A percentile compares a stretch with the other conserved stretches of the same genome.
Conservation (phyloP, 495 filamentous ascomycete genomes). For the Massariosphaeria phaeospora region DNA sequence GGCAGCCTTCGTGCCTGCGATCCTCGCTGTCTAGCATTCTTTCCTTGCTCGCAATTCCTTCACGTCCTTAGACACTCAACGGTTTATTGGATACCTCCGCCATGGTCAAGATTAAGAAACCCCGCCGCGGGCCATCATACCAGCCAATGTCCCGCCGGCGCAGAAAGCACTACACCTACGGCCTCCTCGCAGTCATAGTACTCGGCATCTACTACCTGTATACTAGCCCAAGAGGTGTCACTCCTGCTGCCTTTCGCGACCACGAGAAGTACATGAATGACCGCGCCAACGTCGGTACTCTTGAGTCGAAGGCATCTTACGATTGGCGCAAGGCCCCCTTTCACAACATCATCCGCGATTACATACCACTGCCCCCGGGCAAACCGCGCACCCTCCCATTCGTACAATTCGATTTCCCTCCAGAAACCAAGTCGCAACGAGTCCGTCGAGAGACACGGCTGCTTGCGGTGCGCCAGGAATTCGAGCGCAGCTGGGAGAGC, state of each 20-base stretch:
- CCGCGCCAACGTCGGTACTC: slow-evolving; percentile 1
- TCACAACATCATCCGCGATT: slow-evolving; percentile 7
- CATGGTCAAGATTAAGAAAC: slow-evolving; percentile 1
- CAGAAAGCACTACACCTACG: not conserved
- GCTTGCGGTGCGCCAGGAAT: slow-evolving; percentile 61
- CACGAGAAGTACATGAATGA: slow-evolving; percentile 28
- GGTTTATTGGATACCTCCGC: not conserved
- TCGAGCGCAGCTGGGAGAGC: slow-evolving; percentile 66
- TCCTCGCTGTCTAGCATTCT: not conserved
- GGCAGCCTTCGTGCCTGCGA: not conserved
- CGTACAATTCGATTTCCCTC: slow-evolving; percentile 51
- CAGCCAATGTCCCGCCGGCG: slow-evolving; percentile 15
- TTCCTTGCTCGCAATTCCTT: not conserved
- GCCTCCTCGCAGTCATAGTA: not conserved
- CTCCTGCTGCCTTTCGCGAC: slow-evolving; percentile 11
- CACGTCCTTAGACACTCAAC: not conserved
- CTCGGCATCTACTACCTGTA: slow-evolving; percentile 12
- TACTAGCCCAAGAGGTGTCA: slow-evolving; percentile 8
- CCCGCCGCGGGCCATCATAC: not conserved
- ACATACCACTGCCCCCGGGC: slow-evolving; percentile 23
- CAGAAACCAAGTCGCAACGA: slow-evolving; percentile 42
- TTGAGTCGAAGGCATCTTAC: slow-evolving; percentile 18
- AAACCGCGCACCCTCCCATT: slow-evolving; percentile 43
- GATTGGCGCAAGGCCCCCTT: slow-evolving; percentile 30
- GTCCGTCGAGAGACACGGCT: slow-evolving; percentile 44